Evolutionary conservation across 2,329 filamentous ascomycete species (phyloP), one percentile per base, ranked within the genome.

Genomic region (Venturia nashicola): DNA sequence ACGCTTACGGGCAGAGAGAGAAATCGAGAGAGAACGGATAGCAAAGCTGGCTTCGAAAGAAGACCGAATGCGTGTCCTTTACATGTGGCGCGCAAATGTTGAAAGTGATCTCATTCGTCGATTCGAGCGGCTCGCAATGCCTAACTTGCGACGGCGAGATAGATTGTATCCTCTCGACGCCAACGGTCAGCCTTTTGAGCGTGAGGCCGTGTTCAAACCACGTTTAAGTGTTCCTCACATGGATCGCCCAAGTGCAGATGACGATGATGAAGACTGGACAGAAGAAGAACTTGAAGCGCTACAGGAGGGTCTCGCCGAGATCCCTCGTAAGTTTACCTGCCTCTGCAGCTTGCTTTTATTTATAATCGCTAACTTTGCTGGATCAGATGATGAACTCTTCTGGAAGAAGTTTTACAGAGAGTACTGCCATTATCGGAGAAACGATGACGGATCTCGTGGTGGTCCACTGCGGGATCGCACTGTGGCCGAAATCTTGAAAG

Each of bases 171-270:
- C 36, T 23, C 32, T 62, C 14, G 62, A 64, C 42, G 62, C 62
- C 5, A 61, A 64, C 34, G 62, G 62, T 8, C 20, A 51, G 5
- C 62, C 51, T 18, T 63, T 63, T n/a, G 61, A 59, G 23, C 61
- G 61, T 11, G 46, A 44, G 32, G 51, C n/a, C 16, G 51, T 63
- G 3, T 63, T 63, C 43, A 27, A 23, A 46, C 51, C 46, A 23
- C 44, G 51, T 3, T 46, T 16, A 27, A 39, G 39, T 7, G 12
- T 59, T 40, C 48, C 61, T 55, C 61, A 27, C 11, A 46, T 46
- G 36, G 42, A 62, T 44, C 44, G 23, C 14, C 43, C 34, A 11
- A 43, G 36, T 23, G 42, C 42, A 62, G 32, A 2, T 14, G 40
- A 20, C 11, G 55, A 39, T 20, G 59, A 61, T 27, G 59, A 40